Evolutionary conservation across 2,329 filamentous ascomycete genomes (phyloP).

Genomic region (Clarireedia monteithiana): DNA sequence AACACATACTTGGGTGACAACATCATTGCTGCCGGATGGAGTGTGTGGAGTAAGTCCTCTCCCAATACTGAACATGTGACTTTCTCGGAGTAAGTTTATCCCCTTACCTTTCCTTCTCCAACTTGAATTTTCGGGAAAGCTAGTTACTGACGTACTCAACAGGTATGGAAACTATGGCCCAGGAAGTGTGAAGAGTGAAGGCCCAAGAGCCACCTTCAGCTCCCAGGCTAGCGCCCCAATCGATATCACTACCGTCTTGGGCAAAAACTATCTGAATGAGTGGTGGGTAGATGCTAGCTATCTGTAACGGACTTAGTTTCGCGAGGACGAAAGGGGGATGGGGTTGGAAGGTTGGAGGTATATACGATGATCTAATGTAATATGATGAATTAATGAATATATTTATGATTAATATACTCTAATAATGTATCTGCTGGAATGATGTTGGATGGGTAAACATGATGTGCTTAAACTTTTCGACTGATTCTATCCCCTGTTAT

Average conservation of each 20-base stretch:
- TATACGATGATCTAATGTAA: too few relatives aligned
- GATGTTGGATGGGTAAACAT: too few relatives aligned
- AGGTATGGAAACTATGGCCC: slow-evolving; percentile 37
- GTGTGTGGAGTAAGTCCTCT: slow-evolving; percentile 36
- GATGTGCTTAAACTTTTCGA: too few relatives aligned
- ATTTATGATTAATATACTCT: too few relatives aligned
- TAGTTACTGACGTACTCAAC: not conserved
- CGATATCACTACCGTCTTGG: slow-evolving; percentile 13
- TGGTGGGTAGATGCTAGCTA: slow-evolving; percentile 16
- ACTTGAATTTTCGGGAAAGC: not conserved
- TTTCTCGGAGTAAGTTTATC: not conserved
- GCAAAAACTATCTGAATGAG: slow-evolving; percentile 6
- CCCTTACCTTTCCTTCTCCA: too few relatives aligned
- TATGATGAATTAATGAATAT: too few relatives aligned
- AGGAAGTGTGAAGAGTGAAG: slow-evolving; percentile 27
- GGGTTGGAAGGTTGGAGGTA: not conserved
- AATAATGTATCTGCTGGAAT: too few relatives aligned
- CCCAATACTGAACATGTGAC: not conserved
- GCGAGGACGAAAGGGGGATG: not conserved
- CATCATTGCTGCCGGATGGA: slow-evolving; percentile 44
- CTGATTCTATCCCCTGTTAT: too few relatives aligned
- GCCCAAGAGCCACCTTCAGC: slow-evolving; percentile 15
- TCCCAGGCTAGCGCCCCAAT: slow-evolving; percentile 10
- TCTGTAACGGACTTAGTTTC: not conserved
- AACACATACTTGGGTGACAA: slow-evolving; percentile 38